Evolutionary conservation across 2,329 filamentous ascomycete genomes (phyloP).

Genomic region (Annulohypoxylon truncatum): DNA sequence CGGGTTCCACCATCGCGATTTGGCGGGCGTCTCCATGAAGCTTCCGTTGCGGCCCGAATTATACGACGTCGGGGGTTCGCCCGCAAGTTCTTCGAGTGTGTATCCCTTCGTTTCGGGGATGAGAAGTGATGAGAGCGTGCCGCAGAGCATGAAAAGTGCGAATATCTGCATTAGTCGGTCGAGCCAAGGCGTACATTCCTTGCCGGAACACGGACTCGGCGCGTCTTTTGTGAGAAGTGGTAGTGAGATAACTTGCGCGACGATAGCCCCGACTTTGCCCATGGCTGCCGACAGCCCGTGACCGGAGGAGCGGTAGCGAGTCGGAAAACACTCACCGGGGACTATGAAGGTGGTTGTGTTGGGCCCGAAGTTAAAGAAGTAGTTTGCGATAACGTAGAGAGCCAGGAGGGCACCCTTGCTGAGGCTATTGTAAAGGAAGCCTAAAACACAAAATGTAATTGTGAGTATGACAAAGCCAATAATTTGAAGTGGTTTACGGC

Average conservation of each 20-base stretch:
- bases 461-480: slow-evolving; percentile 71
- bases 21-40: slow-evolving; percentile 52
- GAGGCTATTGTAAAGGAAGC: slow-evolving; percentile 67
- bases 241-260: slow-evolving; percentile 73
- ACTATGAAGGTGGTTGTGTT: slow-evolving; percentile 75
- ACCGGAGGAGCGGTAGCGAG: slow-evolving; percentile 69
- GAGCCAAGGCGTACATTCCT: slow-evolving; percentile 68
- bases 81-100: slow-evolving; percentile 77
- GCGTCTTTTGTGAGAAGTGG: slow-evolving; percentile 70
- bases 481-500: slow-evolving; percentile 80
- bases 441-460: slow-evolving; percentile 70
- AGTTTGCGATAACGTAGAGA: slow-evolving; percentile 73
- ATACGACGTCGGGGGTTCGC: slow-evolving; percentile 72
- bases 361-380: slow-evolving; percentile 74
- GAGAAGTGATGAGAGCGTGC: slow-evolving; percentile 75
- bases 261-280: slow-evolving; percentile 75
- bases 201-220: slow-evolving; percentile 60
- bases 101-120: slow-evolving; percentile 81
- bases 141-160: slow-evolving; percentile 82
- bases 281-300: slow-evolving; percentile 75
- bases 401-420: slow-evolving; percentile 63
- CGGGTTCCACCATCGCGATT: slow-evolving; percentile 56
- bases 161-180: slow-evolving; percentile 82
- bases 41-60: slow-evolving; percentile 64
- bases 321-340: slow-evolving; percentile 73